Base-by-base conservation (phyloP, 805 yeast species). In the Wickerhamomyces chambardii region DNA sequence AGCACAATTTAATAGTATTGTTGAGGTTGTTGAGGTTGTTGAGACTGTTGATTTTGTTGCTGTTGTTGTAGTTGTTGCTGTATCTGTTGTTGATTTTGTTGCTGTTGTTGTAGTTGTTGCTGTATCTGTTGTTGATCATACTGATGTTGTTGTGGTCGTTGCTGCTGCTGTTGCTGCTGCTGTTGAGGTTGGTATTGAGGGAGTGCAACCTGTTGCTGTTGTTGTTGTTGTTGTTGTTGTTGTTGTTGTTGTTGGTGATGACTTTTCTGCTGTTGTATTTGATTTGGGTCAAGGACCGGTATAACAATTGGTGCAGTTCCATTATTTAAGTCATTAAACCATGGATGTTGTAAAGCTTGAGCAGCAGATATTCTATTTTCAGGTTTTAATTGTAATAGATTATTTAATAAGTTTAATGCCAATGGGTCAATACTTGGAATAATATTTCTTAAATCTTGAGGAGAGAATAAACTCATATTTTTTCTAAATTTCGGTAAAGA, bases 361-460 rank as follows among this genome's bases (percentile, higher is more conserved):
- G 86, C 86, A 37, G 98, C 98, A 48, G 94, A 81, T 47, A 92
- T 82, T 58, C 98, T 71, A 47, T 78, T 74, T 33, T 94, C 87
- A n/a, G 98, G 98, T 55, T 86, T 97, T 63, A 86, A 92, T 17
- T 83, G 78, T 40, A 92, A 68, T 54, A 92, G 65, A 40, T 77
- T 76, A 45, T 75, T 78, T 45, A 92, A 67, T 43, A 92, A 65
- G 52, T 87, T 90, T 36, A 86, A 71, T 10, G 97, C 98, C 42
- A 81, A 75, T 11, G 71, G 67, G 56, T 89, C 96, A 38, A 92
- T 69, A 19, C 73, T 75, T 3, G 95, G 90, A 19, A 86, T 86
- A 34, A 74, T 71, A 25, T 70, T 72, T 21, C 78, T 78, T 48
- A 92, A 66, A 58, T 90, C 96, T 59, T 90, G 96, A 11, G 95